Evolutionary conservation across 495 filamentous ascomycete species (phyloP), one percentile per base, ranked within the genome.

Genomic region (Friedmanniomyces simplex): DNA sequence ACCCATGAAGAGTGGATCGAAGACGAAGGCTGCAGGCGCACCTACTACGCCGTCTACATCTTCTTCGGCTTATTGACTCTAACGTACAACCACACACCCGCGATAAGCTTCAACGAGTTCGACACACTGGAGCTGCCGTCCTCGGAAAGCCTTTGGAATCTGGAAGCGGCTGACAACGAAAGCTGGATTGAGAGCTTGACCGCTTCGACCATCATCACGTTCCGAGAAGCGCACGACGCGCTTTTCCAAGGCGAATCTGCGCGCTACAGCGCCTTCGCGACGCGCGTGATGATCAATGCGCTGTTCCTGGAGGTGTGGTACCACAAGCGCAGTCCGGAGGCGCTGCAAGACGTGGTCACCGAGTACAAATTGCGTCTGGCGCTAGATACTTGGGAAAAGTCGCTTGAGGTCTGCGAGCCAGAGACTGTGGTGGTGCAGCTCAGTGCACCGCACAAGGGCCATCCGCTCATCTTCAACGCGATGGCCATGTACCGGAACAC

Each of bases 221-320:
- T 97, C 65, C 83, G 91, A 68, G 88, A 91, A 69, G 91, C 93
- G 14, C 91, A 96, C 67, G 89, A 94, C 68, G 88, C 87, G 57
- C 81, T 98, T 6, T 96, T 96, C 79, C 89, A 93, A 67, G 93
- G 90, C 54, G 90, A 95, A 61, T 79, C 85, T 41, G 82, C 89
- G 20, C 87, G 87, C 60, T 98, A 97, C 77, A 96, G 91, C 69
- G 94, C 93, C 11, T 97, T 97, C 70, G 91, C 91, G 1, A 95
- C 94, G 4, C 89, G 93, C 52, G 88, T 97, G 65, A 89, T 98
- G 84, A 98, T 98, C 79, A 98, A 97, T 69, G 91, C 94, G 4
- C 81, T 98, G 56, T 98, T 97, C 80, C 79, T 98, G 55, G 93
- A 96, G 67, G 93, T 98, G 4, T 98, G 91, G 93, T 93, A 91